Percentiles rank a stretch among this genome's conserved stretches.
These are phyloP conservation scores for Calonectria hongkongensis DNA, from an alignment of 2,329 filamentous ascomycete species.

Conservation along the genomic window DNA sequence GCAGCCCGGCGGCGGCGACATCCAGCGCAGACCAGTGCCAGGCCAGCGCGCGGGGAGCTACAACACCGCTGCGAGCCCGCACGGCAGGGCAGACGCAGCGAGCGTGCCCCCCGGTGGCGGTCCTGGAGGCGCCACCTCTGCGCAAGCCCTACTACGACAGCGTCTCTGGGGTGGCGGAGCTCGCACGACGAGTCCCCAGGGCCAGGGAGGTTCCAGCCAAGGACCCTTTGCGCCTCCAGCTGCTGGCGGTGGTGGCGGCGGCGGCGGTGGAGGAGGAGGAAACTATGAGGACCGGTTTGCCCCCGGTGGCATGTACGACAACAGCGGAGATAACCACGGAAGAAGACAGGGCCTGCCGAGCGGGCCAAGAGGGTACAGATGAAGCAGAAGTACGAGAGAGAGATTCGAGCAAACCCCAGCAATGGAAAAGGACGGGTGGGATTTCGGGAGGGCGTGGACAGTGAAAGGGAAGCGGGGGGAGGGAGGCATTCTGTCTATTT, in stretches of 20 bases:
- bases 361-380: slow-evolving; percentile 66
- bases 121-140: slow-evolving; percentile 69
- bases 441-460: not conserved
- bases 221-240: slow-evolving; percentile 70
- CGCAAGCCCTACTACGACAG: slow-evolving; percentile 89
- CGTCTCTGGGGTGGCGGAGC: slow-evolving; percentile 79
- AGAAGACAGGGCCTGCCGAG: slow-evolving; percentile 66
- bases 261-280: slow-evolving; percentile 55
- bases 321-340: slow-evolving; percentile 55
- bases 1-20: slow-evolving; percentile 55
- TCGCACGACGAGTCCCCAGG: slow-evolving; percentile 73
- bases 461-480: not conserved
- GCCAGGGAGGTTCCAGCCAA: slow-evolving; percentile 54
- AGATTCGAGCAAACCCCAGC: not conserved
- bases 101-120: slow-evolving; percentile 57
- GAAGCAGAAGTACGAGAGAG: slow-evolving; percentile 31
- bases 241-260: slow-evolving; percentile 50
- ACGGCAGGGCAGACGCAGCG: slow-evolving; percentile 47
- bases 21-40: slow-evolving; percentile 58
- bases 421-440: not conserved
- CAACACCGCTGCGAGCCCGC: slow-evolving; percentile 68
- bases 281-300: slow-evolving; percentile 69
- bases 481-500: slow-evolving; percentile 30
- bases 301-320: slow-evolving; percentile 67
- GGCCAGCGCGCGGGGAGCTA: slow-evolving; percentile 76